Conservation (phyloP, 306 rosid genomes). For the Prunus davidiana region DNA sequence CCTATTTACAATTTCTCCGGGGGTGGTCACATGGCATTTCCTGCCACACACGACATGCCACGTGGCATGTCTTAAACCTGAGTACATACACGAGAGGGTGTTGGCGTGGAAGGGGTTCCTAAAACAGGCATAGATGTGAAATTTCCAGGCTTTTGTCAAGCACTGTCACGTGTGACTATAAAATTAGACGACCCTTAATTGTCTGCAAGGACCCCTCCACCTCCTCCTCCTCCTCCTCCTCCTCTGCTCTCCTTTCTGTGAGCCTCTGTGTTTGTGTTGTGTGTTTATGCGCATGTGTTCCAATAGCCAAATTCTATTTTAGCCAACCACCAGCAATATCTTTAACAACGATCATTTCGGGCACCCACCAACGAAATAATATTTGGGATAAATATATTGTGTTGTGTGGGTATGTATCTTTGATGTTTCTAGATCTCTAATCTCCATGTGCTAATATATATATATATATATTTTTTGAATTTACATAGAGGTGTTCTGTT, state of each 20-base stretch:
- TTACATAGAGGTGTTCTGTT: neutral
- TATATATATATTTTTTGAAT: neutral
- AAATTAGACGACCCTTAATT: constrained; percentile 31
- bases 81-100: constrained; percentile 7
- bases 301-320: constrained; percentile 15
- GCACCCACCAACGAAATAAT: constrained; percentile 16
- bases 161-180: constrained; percentile 61
- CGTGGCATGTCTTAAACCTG: constrained; percentile 42
- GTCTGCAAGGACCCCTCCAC: constrained; percentile 15
- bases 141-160: constrained; percentile 42
- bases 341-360: constrained; percentile 3
- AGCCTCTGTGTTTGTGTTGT: neutral
- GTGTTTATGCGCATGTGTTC: neutral
- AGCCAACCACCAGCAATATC: constrained; percentile 39
- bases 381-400: neutral
- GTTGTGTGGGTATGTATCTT: neutral
- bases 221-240: neutral
- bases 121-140: constrained; percentile 42
- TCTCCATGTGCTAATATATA: neutral
- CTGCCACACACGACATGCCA: constrained; percentile 59
- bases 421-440: neutral
- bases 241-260: neutral
- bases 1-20: no score
- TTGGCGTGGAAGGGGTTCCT: constrained; percentile 26
- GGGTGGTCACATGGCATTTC: constrained; percentile 71